phyloP scores from a whole-genome alignment of 768 basidiomycete species.

The Porpolomopsis calyptriformis region DNA sequence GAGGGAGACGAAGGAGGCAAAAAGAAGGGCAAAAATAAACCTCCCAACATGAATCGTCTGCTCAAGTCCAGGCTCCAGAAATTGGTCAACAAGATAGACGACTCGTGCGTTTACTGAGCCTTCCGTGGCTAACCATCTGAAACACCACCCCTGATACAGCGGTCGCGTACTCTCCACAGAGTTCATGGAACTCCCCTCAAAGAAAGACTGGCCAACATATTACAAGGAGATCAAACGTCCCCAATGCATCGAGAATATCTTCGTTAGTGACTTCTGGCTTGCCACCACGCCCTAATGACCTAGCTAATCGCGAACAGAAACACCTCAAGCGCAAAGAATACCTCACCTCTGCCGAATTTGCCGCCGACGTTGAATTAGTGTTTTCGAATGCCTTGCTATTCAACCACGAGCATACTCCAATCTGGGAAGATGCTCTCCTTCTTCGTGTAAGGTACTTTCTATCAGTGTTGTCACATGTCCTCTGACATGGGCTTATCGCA shows the following conservation, averaged over 20 bases:
- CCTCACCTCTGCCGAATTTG: slow-evolving; percentile 53
- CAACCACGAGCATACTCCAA: slow-evolving; percentile 75
- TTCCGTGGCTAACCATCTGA: neutral
- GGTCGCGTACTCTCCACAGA: slow-evolving; percentile 58
- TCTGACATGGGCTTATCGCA: slow-evolving; percentile 19
- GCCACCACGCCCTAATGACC: neutral
- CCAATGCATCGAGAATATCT: slow-evolving; percentile 67
- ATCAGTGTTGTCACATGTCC: slow-evolving; percentile 4
- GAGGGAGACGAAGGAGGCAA: slow-evolving; percentile 30
- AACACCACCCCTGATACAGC: slow-evolving; percentile 24
- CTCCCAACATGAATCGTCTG: slow-evolving; percentile 52
- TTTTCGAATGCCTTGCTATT: slow-evolving; percentile 84
- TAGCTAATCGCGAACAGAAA: slow-evolving; percentile 38
- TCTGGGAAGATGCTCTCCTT: slow-evolving; percentile 68
- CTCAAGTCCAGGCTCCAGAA: slow-evolving; percentile 65
- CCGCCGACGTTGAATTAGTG: slow-evolving; percentile 79
- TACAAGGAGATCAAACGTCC: slow-evolving; percentile 73
- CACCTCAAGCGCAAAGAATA: slow-evolving; percentile 77
- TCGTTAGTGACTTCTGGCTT: slow-evolving; percentile 35
- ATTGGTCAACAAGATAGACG: slow-evolving; percentile 60
- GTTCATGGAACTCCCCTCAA: slow-evolving; percentile 79
- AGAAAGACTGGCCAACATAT: slow-evolving; percentile 69
- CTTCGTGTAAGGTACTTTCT: slow-evolving; percentile 42
- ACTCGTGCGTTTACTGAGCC: slow-evolving; percentile 37
- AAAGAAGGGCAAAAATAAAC: slow-evolving; percentile 42